A percentile compares a stretch with the other conserved stretches of the same genome.
Conservation (phyloP, 441 rosid species). For the Brassica balearica region DNA sequence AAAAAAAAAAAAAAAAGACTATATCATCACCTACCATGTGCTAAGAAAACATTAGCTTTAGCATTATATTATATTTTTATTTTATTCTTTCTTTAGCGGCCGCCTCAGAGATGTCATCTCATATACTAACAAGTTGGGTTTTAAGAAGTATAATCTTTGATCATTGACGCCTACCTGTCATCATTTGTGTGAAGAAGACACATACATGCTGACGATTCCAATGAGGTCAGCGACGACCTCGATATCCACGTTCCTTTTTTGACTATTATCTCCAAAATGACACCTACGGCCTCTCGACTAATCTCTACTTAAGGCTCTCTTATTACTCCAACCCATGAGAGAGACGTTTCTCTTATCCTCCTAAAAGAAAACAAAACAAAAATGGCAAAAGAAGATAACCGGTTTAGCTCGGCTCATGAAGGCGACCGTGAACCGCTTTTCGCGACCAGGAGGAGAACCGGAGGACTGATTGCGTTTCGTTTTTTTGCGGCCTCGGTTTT, state of each 20-base stretch:
- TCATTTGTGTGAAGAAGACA: neutral
- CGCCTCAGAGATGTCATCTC: neutral
- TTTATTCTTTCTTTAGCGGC: neutral
- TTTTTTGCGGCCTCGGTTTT: constrained; percentile 43
- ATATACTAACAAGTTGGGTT: neutral
- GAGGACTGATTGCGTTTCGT: constrained; percentile 37
- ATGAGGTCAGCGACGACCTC: constrained; percentile 23
- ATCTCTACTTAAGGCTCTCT: constrained; percentile 6
- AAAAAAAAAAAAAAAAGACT: neutral
- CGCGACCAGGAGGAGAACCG: constrained; percentile 39
- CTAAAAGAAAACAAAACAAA: neutral
- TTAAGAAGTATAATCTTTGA: neutral
- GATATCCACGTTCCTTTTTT: constrained; percentile 3
- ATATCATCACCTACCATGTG: neutral
- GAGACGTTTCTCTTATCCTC: constrained; percentile 14
- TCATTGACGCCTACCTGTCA: neutral
- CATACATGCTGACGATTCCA: constrained; percentile 26
- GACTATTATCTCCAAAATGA: constrained; percentile 19
- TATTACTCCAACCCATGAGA: neutral
- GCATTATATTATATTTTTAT: neutral
- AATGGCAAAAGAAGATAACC: constrained; percentile 26
- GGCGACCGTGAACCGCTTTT: constrained; percentile 36
- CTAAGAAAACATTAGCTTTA: neutral
- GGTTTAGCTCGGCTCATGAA: constrained; percentile 8
- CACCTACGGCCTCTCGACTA: neutral